Evolutionary conservation across 768 basidiomycete species (phyloP), one percentile per base, ranked within the genome.

Genomic region (Lentinus tigrinus): DNA sequence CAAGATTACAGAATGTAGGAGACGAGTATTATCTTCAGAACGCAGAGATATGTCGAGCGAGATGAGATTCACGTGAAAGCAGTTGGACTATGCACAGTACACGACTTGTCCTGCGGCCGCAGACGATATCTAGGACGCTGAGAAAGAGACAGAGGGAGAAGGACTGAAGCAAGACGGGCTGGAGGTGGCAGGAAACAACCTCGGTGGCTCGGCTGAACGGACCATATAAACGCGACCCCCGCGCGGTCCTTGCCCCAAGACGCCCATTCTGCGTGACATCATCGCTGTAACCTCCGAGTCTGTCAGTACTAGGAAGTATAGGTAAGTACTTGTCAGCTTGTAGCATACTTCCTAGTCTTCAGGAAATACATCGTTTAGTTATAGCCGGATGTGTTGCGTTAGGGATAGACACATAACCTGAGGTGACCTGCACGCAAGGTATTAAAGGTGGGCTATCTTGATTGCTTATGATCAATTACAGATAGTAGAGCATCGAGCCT

Each of bases 181-280:
- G 10, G 40, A 17, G 42, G 52, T 16, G 54, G 47, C 36, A 40
- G 31, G 27, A 42, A 5, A 38, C 40, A 42, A 27, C 5, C 28
- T 31, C 39, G 39, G 51, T 52, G 51, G 51, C 51, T 39, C 27
- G 40, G 23, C 51, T 17, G 21, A 52, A 26, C 39, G 28, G 51
- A 21, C 51, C 39, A 52, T 40, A 40, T 52, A 16, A 39, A 52
- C 51, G 38, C 51, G 51, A 42, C 16, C 51, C 26, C 51, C 37
- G 51, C 34, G 39, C 31, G 49, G 47, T 34, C 16, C 39, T 40
- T 48, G 47, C 48, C 51, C 24, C 40, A 40, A 52, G 16, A 38
- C 51, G 51, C 51, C 26, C 51, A 40, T 3, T 37, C 51, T n/a
- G 51, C 53, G 34, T 47, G 53, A 47, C 53, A 47, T 54, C 44